Base-by-base conservation (phyloP, 495 filamentous ascomycete species). In the Podospora comata region DNA sequence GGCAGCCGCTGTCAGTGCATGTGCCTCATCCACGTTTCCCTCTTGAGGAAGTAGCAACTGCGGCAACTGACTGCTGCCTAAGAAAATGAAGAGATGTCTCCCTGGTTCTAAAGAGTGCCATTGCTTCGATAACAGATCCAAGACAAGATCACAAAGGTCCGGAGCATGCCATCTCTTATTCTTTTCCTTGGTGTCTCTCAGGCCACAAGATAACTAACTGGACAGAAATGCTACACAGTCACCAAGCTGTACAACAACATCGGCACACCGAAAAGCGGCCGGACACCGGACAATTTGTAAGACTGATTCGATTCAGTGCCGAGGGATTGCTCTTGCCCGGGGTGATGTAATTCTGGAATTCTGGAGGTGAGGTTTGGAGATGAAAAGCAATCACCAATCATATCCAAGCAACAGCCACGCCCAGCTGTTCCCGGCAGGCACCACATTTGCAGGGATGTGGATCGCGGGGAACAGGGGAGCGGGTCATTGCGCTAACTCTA, bases 171-270 rank as follows among this genome's bases (percentile, higher is more conserved):
- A 48, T 48, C 5, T 16, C 15, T 13, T 16, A 11, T 48, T 48
- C 39, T 16, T 48, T 18, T 48, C 2, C 39, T 9, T 48, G 39
- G 15, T 11, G 15, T 48, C 15, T 48, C 4, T 48, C 15, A 48
- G 5, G 39, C 39, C 39, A 16, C 39, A 3, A 11, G 39, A 48
- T 48, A 13, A 48, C 39, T 48, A 13, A 48, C 39, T 48, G 39
- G 39, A 16, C 6, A 7, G 18, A 11, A 6, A 18, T 60, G 27
- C 58, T 20, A 75, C 80, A 28, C 54, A 84, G 82, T 89, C 34
- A 87, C 88, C 15, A 98, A 81, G 77, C 97, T 94, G 19, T 93
- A 81, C 26, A 96, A 72, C 74, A 97, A 97, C 78, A 98, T 97
- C 0, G 83, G 82, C 3, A 86, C 82, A 65, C 96, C 93, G 71